Percentiles rank a stretch among this genome's conserved stretches.
phyloP scores from a whole-genome alignment of 768 basidiomycete species.

The Suillus weaverae region DNA sequence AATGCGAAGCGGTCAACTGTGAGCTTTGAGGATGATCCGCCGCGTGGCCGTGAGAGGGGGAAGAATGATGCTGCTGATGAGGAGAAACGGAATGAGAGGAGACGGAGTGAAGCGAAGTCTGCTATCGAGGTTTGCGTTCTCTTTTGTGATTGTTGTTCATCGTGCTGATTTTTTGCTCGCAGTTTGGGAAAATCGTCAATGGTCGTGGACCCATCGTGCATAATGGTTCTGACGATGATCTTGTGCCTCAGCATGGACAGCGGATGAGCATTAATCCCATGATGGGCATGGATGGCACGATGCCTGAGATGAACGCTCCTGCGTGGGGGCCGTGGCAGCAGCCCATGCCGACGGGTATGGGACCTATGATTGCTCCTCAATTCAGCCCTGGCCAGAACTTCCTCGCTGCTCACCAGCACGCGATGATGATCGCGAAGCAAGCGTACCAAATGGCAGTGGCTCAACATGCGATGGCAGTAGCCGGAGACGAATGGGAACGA shows the following conservation, averaged over 20 bases:
- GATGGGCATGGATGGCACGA: constrained; percentile 31
- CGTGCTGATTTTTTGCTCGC: constrained; percentile 13
- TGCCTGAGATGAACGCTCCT: constrained; percentile 30
- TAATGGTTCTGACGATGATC: constrained; percentile 47
- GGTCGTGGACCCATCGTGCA: constrained; percentile 65
- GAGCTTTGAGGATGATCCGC: constrained; percentile 58
- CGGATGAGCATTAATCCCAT: constrained; percentile 39
- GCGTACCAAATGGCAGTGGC: constrained; percentile 89
- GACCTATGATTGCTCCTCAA: constrained; percentile 39
- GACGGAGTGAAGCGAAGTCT: constrained; percentile 81
- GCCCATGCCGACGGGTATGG: constrained; percentile 26
- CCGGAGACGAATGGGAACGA: constrained; percentile 92
- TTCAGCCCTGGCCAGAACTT: constrained; percentile 54
- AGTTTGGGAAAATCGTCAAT: constrained; percentile 90
- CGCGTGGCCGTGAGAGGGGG: constrained; percentile 31
- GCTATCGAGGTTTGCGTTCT: constrained; percentile 74
- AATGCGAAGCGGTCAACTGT: constrained; percentile 63
- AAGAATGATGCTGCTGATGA: constrained; percentile 40
- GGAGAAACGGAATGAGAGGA: constrained; percentile 64
- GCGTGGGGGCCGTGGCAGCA: constrained; percentile 34
- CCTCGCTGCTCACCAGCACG: constrained; percentile 81
- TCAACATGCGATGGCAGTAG: constrained; percentile 85
- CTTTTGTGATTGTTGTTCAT: constrained; percentile 1
- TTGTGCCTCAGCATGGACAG: constrained; percentile 20
- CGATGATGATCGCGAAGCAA: constrained; percentile 85